Evolutionary conservation across 2,329 filamentous ascomycete genomes (phyloP).

Genomic region (Ophiocordyceps camponoti-leonardi): DNA sequence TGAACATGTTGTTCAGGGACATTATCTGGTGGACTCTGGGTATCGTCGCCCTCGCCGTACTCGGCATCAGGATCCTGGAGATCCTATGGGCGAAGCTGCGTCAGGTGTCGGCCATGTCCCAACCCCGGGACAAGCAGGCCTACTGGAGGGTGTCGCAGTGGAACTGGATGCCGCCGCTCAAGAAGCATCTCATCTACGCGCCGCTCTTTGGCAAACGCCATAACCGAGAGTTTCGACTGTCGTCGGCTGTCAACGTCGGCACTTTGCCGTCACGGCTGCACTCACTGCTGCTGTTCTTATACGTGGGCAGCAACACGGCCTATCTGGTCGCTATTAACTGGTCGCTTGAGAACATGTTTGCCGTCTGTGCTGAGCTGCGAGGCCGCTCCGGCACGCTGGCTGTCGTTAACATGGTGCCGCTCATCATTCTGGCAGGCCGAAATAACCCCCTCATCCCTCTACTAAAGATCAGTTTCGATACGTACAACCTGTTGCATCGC

Average conservation of each 20-base stretch:
- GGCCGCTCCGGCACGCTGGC: conserved; percentile 74
- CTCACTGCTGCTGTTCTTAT: conserved; percentile 35
- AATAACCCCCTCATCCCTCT: conserved; percentile 82
- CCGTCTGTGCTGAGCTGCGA: conserved; percentile 64
- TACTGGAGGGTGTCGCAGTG: conserved; percentile 44
- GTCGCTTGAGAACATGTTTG: conserved; percentile 35
- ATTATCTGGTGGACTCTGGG: conserved; percentile 44
- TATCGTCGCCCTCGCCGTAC: conserved; percentile 32
- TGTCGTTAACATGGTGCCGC: conserved; percentile 78
- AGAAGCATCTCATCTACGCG: conserved; percentile 42
- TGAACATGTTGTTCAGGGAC: conserved; percentile 40
- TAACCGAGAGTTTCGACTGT: conserved; percentile 48
- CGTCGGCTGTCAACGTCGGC: conserved; percentile 39
- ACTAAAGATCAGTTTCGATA: conserved; percentile 83
- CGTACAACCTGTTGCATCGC: conserved; percentile 60
- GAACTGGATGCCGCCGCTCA: conserved; percentile 43
- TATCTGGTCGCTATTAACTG: conserved; percentile 49
- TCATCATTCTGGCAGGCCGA: conserved; percentile 73
- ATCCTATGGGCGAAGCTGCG: conserved; percentile 38
- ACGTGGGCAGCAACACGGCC: conserved; percentile 40
- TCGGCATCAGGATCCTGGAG: conserved; percentile 34
- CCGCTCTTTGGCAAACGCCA: conserved; percentile 48
- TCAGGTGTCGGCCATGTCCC: conserved; percentile 40
- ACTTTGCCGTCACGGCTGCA: conserved; percentile 51
- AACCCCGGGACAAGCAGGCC: conserved; percentile 30